These are phyloP conservation scores for Gossypium arboreum DNA, from an alignment of 345 rosid species.

Conservation along the genomic window DNA sequence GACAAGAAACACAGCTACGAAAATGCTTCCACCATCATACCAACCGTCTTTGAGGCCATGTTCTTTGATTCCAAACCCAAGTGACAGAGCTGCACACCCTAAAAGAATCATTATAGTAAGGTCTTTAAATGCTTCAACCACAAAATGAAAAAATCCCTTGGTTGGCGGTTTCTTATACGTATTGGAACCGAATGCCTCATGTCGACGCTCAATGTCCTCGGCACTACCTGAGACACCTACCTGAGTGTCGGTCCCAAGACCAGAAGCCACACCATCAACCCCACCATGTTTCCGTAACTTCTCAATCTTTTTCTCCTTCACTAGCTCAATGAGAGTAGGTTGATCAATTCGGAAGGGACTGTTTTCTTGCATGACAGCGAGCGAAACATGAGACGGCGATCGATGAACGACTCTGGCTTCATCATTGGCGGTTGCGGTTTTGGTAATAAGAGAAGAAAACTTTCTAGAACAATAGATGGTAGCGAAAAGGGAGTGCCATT, in stretches of 20 bases:
- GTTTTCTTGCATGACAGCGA: not conserved
- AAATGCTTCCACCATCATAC: conserved; percentile 69
- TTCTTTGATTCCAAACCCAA: conserved; percentile 55
- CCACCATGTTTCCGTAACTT: conserved; percentile 34
- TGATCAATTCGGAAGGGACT: not conserved
- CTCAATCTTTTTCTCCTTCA: not conserved
- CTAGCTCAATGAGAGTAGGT: not conserved
- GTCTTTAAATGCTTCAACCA: conserved; percentile 51
- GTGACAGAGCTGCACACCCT: conserved; percentile 56
- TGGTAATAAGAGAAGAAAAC: conserved; percentile 17
- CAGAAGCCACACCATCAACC: conserved; percentile 33
- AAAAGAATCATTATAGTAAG: conserved; percentile 48
- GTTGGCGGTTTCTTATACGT: conserved; percentile 59
- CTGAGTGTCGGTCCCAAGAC: conserved; percentile 27
- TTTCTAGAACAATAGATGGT: conserved; percentile 25
- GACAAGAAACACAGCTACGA: conserved; percentile 50
- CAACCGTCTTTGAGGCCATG: conserved; percentile 61
- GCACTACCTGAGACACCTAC: conserved; percentile 37
- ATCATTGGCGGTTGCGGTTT: not conserved
- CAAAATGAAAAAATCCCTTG: conserved; percentile 38
- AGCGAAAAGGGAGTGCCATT: conserved; percentile 51
- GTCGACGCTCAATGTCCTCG: conserved; percentile 36
- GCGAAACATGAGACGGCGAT: not conserved
- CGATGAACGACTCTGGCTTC: not conserved
- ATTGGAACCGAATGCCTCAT: conserved; percentile 53